phyloP scores from a whole-genome alignment of 164 flowering plant species.

The Pachysandra terminalis region DNA sequence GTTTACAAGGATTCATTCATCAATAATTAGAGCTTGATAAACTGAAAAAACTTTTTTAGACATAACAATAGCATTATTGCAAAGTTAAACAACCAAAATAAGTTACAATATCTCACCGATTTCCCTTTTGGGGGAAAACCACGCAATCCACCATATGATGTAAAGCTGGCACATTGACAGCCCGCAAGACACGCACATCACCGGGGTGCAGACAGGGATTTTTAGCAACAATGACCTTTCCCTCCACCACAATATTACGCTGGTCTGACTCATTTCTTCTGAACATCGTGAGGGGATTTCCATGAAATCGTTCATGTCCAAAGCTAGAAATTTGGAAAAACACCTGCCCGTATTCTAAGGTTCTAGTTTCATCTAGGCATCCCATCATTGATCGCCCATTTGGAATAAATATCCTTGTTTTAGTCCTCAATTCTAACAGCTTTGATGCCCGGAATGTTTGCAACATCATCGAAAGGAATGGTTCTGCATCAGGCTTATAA shows the following conservation, averaged over 20 bases:
- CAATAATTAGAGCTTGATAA: too few relatives aligned
- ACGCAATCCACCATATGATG: conserved; percentile 91
- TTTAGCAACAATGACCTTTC: conserved; percentile 78
- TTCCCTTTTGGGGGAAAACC: conserved; percentile 89
- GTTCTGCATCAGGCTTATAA: too few relatives aligned
- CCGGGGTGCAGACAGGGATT: conserved; percentile 98
- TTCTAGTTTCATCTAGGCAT: conserved; percentile 81
- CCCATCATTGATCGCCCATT: conserved; percentile 87
- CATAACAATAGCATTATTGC: too few relatives aligned
- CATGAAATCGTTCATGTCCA: conserved; percentile 13
- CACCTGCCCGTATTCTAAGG: conserved; percentile 81
- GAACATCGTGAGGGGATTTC: conserved; percentile 8
- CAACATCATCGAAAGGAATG: conserved; percentile 87
- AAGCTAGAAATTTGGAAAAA: conserved; percentile 63
- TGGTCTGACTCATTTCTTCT: conserved; percentile 9
- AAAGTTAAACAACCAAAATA: too few relatives aligned
- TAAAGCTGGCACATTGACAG: conserved; percentile 67
- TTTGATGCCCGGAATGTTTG: conserved; percentile 63
- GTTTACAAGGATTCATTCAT: too few relatives aligned
- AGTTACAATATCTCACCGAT: conserved; percentile 31
- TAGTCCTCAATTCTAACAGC: conserved; percentile 57
- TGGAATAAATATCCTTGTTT: conserved; percentile 63
- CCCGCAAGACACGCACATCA: conserved; percentile 73
- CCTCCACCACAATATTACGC: conserved; percentile 25
- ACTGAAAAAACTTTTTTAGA: too few relatives aligned